Evolutionary conservation across 139 green algal species (phyloP).

Genomic region (Ettlia oleoabundans): DNA sequence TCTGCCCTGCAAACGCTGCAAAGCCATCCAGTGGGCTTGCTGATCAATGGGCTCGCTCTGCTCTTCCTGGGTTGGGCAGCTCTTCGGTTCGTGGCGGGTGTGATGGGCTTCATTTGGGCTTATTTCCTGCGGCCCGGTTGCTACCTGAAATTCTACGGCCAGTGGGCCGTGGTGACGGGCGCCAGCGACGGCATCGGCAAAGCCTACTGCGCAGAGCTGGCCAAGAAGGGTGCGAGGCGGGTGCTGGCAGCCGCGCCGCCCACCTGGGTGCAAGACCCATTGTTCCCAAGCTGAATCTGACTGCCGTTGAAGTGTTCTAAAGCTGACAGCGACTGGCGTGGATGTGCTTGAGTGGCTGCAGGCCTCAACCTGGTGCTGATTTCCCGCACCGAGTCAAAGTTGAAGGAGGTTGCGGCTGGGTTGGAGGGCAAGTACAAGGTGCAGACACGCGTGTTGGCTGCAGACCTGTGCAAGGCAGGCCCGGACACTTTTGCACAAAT

Average conservation of each 20-base stretch:
- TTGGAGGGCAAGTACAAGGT: conserved; percentile 61
- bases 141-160: conserved; percentile 57
- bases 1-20: neutral
- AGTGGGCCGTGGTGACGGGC: conserved; percentile 83
- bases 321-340: too few relatives aligned
- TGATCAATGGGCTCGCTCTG: neutral
- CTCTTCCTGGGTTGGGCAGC: neutral
- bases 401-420: conserved; percentile 56
- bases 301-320: too few relatives aligned
- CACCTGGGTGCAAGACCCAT: too few relatives aligned
- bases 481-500: conserved; percentile 36
- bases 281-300: too few relatives aligned
- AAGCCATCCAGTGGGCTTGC: neutral
- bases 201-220: conserved; percentile 69
- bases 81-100: neutral
- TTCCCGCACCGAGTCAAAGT: conserved; percentile 70
- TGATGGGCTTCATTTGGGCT: conserved; percentile 36
- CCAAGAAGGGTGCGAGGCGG: conserved; percentile 15
- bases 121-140: conserved; percentile 66
- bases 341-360: conserved; percentile 16
- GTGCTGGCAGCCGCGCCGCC: neutral
- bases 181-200: conserved; percentile 86
- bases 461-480: conserved; percentile 56
- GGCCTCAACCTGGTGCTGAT: conserved; percentile 81
- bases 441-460: conserved; percentile 48